Conservation (phyloP, 2,329 filamentous ascomycete species). For the Arthrobotrys musiformis region DNA sequence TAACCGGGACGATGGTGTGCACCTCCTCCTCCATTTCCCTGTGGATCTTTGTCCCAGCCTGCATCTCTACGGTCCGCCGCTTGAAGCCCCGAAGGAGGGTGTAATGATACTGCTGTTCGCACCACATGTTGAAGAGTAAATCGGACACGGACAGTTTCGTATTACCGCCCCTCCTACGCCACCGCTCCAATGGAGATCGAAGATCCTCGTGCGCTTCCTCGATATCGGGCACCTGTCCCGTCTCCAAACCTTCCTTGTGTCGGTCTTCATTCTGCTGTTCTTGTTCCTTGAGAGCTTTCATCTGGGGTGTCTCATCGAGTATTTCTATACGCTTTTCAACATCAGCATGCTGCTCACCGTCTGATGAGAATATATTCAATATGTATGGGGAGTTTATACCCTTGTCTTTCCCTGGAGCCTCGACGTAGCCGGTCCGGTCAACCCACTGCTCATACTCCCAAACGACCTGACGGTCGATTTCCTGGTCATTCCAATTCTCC, state of each 20-base stretch:
- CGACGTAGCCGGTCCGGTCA: slow-evolving; percentile 23
- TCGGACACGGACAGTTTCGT: slow-evolving; percentile 89
- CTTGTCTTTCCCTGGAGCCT: slow-evolving; percentile 3
- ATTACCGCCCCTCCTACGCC: slow-evolving; percentile 62
- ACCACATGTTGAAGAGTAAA: slow-evolving; percentile 89
- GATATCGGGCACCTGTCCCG: slow-evolving; percentile 8
- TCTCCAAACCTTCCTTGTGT: not conserved
- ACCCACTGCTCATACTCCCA: slow-evolving; percentile 49
- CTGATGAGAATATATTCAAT: not conserved
- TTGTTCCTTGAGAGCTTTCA: not conserved
- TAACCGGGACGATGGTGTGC: slow-evolving; percentile 78
- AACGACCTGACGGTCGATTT: slow-evolving; percentile 45
- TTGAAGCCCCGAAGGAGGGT: slow-evolving; percentile 81
- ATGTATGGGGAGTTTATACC: slow-evolving; percentile 8
- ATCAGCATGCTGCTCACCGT: slow-evolving; percentile 5
- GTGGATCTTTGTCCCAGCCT: slow-evolving; percentile 80
- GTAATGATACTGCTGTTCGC: slow-evolving; percentile 93
- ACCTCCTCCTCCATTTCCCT: slow-evolving; percentile 86
- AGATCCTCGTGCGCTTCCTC: slow-evolving; percentile 14
- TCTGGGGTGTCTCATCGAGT: slow-evolving; percentile 43
- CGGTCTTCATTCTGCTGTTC: slow-evolving; percentile 10
- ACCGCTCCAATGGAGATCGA: slow-evolving; percentile 58
- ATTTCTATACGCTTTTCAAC: slow-evolving; percentile 52
- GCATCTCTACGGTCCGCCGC: slow-evolving; percentile 83
- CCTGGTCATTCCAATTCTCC: slow-evolving; percentile 34